Percentiles rank a stretch among this genome's conserved stretches.
Evolutionary conservation across 2,329 filamentous ascomycete species (phyloP).

Genomic region (Phialophora verrucosa): DNA sequence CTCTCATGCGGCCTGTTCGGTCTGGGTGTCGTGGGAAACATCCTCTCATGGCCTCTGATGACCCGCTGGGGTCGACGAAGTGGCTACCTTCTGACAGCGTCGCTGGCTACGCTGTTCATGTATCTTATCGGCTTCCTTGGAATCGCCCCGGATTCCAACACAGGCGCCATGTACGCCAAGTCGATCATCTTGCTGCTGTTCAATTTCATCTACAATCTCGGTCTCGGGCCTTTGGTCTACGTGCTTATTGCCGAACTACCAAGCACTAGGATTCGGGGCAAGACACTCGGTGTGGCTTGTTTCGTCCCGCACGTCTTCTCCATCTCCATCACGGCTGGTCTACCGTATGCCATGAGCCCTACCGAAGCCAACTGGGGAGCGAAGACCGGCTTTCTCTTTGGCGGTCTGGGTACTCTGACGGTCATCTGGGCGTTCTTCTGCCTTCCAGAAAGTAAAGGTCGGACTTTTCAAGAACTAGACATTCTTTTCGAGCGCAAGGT

Average conservation of each 20-base stretch:
- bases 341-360: constrained; percentile 46
- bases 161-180: constrained; percentile 39
- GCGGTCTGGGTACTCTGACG: constrained; percentile 37
- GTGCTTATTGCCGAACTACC: constrained; percentile 59
- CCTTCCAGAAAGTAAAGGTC: constrained; percentile 43
- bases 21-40: background rate
- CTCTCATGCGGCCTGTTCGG: constrained; percentile 60
- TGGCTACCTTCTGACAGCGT: constrained; percentile 49
- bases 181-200: constrained; percentile 58
- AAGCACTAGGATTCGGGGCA: constrained; percentile 58
- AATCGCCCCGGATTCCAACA: constrained; percentile 37
- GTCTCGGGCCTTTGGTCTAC: constrained; percentile 60
- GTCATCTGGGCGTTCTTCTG: constrained; percentile 43
- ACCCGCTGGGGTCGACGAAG: constrained; percentile 41
- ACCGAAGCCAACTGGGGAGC: constrained; percentile 47
- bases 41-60: background rate
- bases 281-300: constrained; percentile 60
- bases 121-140: constrained; percentile 43
- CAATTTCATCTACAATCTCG: constrained; percentile 60
- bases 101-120: constrained; percentile 40
- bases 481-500: constrained; percentile 33
- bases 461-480: constrained; percentile 43
- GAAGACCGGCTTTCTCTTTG: constrained; percentile 51
- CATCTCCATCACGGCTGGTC: constrained; percentile 51
- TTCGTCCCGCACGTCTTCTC: constrained; percentile 55